phyloP scores from a whole-genome alignment of 2,329 filamentous ascomycete genomes.

The Hymenoscyphus repandus region DNA sequence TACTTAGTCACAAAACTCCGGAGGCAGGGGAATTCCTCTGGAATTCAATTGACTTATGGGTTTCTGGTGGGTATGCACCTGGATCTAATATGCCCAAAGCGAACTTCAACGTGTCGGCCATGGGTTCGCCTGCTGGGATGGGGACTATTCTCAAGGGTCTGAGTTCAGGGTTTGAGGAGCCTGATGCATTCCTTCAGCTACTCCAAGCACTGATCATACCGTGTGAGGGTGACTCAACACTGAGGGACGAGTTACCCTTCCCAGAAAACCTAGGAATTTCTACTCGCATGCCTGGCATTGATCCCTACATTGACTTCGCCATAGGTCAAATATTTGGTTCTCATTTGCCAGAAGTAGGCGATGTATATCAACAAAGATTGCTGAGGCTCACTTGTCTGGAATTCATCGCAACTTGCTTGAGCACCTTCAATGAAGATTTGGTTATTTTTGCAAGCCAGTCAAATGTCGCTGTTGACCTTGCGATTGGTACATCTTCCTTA shows the following conservation, averaged over 20 bases:
- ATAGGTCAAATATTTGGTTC: conserved; percentile 71
- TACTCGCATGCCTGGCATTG: conserved; percentile 78
- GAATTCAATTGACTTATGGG: conserved; percentile 74
- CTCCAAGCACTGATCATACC: conserved; percentile 69
- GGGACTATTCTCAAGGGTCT: conserved; percentile 70
- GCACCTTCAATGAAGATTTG: conserved; percentile 89
- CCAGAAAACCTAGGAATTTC: conserved; percentile 76
- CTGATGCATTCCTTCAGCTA: conserved; percentile 76
- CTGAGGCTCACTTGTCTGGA: conserved; percentile 77
- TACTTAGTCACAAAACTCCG: conserved; percentile 69
- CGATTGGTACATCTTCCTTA: conserved; percentile 69
- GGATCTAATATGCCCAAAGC: conserved; percentile 37
- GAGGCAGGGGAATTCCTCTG: conserved; percentile 70
- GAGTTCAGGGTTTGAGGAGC: conserved; percentile 75
- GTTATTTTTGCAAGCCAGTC: conserved; percentile 80
- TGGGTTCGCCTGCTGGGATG: conserved; percentile 38
- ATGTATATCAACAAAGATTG: conserved; percentile 64
- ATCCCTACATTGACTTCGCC: conserved; percentile 88
- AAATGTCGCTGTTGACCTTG: conserved; percentile 66
- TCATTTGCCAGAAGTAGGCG: conserved; percentile 50
- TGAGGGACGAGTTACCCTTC: conserved; percentile 77
- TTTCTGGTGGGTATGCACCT: conserved; percentile 54
- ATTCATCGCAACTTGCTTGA: conserved; percentile 73
- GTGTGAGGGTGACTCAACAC: conserved; percentile 50
- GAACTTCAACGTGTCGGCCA: conserved; percentile 18